These are phyloP conservation scores for Oehlia diaphana DNA, from an alignment of 192 early-diverging fungal genomes.

Conservation along the genomic window DNA sequence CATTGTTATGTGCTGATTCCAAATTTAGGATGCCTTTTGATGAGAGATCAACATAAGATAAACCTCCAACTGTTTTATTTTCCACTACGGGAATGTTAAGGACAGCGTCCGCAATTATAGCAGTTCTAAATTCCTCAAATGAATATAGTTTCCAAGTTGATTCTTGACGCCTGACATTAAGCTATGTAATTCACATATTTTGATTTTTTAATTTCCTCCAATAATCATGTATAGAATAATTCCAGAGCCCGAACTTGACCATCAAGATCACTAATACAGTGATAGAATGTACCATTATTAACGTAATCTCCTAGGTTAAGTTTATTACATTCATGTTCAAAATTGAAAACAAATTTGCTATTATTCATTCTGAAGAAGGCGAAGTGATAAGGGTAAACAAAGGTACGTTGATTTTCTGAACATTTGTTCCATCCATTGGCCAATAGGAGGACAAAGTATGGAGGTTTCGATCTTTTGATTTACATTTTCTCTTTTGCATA, in stretches of 20 bases:
- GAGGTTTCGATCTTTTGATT: too few relatives aligned
- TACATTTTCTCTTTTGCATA: too few relatives aligned
- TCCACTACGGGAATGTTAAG: neutral
- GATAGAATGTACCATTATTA: neutral
- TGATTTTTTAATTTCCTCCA: neutral
- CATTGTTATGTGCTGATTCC: neutral
- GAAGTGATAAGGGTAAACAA: too few relatives aligned
- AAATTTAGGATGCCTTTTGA: neutral
- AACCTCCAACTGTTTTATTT: neutral
- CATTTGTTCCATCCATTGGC: too few relatives aligned
- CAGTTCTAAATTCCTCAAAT: neutral
- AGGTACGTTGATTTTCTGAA: too few relatives aligned
- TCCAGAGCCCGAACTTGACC: constrained; percentile 14
- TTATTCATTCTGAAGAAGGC: too few relatives aligned
- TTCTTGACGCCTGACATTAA: too few relatives aligned
- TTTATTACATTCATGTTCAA: too few relatives aligned
- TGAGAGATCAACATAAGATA: neutral
- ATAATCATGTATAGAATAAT: neutral
- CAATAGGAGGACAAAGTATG: too few relatives aligned
- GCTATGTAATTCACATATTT: neutral
- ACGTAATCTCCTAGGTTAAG: too few relatives aligned
- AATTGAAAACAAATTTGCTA: too few relatives aligned
- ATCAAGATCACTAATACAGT: constrained; percentile 5
- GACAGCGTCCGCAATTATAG: neutral
- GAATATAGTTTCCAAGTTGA: neutral